Base-by-base conservation (phyloP, 257 asterid species). In the Gardenia jasminoides region DNA sequence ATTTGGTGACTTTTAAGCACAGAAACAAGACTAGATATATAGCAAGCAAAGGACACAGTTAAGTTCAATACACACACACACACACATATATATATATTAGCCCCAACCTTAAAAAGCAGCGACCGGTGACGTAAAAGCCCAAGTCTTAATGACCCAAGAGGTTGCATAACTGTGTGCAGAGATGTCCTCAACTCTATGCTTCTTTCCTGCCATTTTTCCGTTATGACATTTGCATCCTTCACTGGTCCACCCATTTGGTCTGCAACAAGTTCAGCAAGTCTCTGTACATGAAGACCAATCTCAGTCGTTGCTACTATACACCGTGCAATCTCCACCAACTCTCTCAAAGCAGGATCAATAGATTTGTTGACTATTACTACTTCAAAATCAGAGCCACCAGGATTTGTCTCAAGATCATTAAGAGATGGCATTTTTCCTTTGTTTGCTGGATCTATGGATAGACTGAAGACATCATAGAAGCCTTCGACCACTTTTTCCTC, bases 121-220 rank as follows among this genome's bases (percentile, higher is more conserved):
- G 99, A 98, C 72, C 99, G 97, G 85, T 96, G 99, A 61, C 99
- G 96, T 79, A 91, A 90, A 75, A 96, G 96, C 81, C 99, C 99
- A 80, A 92, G 77, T 86, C 80, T 90, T 79, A 96, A 84, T 71
- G 99, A 91, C 76, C 97, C 99, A 76, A 96, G 89, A 75, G 99
- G 97, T 80, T 92, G 87, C 82, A 96, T 94, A 72, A 89, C 84
- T 83, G 99, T 96, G 83, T 96, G 99, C 81, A 91, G 94, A 79
- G 97, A 91, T 75, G 94, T 86, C 85, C 97, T 89, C 85, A 96
- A 83, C 85, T 91, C 96, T 78, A 84, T 85, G 84, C 97, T 89
- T 84, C 92, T 91, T 81, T 92, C 99, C 88, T 84, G 87, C 97
- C 98, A 96, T 82, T 89, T 93, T 72, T 89, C 91, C 86, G 89